Base-by-base conservation (phyloP, 176 grass and related monocot species). In the Olyra latifolia region DNA sequence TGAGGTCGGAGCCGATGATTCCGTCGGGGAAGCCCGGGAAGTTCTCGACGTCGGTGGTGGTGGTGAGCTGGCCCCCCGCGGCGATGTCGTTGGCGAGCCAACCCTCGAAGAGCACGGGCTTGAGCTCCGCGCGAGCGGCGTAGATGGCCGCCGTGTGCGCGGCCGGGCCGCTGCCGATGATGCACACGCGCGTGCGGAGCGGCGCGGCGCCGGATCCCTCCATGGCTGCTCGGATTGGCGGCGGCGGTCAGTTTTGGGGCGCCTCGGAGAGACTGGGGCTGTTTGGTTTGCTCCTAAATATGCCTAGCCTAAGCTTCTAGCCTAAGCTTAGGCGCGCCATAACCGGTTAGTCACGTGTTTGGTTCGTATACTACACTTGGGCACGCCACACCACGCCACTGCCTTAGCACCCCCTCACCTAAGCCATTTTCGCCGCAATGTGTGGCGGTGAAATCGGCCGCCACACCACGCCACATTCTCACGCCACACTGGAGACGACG, bases 31-130 rank as follows among this genome's bases (percentile, higher is more conserved):
- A 99, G 4, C 92, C 90, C 8, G 90, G 92, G 90, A 95, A 99
- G 84, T 99, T 99, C 81, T 99, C 92, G 42, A 99, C 96, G 64
- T 99, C 92, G 42, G 92, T 99, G 86, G 96, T 95, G 83, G 96
- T 99, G 74, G 96, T 99, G 78, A 99, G 92, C 86, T 99, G 96
- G 47, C 87, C 77, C 38, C 87, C 77, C 7, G 77, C 71, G 45
- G 88, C 88, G 81, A 99, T 95, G 88, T 93, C 90, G 67, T 99
- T 99, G 66, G 92, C 92, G 54, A 95, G 52, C 88, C 91, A 95
- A 16, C 96, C 96, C 78, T 99, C 90, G 78, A 95, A 95, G 74
- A 98, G 85, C 56, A 98, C 74, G 8, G 96, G 90, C 82, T 95
- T 95, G 15, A 98, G 90, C 64, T 98, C 92, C 27, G 96, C 90